Evolutionary conservation across 768 basidiomycete genomes (phyloP).

Genomic region (Russula earlei): DNA sequence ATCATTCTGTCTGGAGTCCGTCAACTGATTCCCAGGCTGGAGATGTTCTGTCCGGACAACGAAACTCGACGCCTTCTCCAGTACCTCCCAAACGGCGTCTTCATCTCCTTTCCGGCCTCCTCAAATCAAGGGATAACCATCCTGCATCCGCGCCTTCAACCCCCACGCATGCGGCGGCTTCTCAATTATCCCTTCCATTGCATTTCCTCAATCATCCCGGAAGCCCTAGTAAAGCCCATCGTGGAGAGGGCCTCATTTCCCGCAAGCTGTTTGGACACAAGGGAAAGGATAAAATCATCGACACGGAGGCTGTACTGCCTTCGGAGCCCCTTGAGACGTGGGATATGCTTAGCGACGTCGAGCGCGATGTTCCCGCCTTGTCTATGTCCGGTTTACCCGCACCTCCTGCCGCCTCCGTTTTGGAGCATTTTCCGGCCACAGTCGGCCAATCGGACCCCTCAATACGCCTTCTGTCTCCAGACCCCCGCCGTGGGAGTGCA

Average conservation of each 20-base stretch:
- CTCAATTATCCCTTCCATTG: constrained; percentile 18
- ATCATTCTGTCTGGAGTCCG: constrained; percentile 11
- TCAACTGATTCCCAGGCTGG: constrained; percentile 13
- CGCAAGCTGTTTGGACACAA: constrained; percentile 19
- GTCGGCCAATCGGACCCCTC: background rate
- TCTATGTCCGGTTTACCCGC: background rate
- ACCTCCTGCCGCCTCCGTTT: background rate
- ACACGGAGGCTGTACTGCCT: constrained; percentile 2
- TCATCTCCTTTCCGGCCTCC: constrained; percentile 13
- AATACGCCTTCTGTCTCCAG: background rate
- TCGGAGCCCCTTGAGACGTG: constrained; percentile 16
- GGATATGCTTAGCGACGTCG: constrained; percentile 19
- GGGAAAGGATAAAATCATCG: constrained; percentile 15
- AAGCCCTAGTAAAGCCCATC: constrained; percentile 11
- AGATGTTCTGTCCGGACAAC: background rate
- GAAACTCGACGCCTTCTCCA: constrained; percentile 10
- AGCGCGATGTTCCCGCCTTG: background rate
- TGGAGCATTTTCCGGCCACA: background rate
- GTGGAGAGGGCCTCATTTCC: constrained; percentile 12
- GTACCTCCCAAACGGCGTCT: constrained; percentile 14
- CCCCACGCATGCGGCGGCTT: constrained; percentile 16
- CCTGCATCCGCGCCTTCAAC: constrained; percentile 18
- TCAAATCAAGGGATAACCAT: constrained; percentile 15
- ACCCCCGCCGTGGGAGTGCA: background rate
- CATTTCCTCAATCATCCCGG: constrained; percentile 12